Evolutionary conservation across 345 rosid genomes (phyloP), one percentile per base, ranked within the genome.

Genomic region (Salix purpurea): DNA sequence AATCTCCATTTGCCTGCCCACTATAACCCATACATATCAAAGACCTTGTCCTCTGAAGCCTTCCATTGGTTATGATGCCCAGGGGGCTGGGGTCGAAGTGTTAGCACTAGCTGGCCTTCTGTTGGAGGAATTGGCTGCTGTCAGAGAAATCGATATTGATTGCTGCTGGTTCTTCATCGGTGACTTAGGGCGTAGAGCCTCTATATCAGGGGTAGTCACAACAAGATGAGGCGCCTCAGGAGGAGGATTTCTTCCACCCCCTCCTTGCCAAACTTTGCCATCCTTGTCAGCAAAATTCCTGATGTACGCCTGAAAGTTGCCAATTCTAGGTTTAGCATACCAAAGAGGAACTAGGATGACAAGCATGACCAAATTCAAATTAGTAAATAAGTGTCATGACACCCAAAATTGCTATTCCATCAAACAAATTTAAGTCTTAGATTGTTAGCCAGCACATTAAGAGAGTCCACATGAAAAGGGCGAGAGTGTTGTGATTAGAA

Each of bases 241-340:
- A 24, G 94, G 99, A 1, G 98, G 98, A 76, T 96, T 93, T 79
- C 98, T 83, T 23, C 99, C 99, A 67, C 98, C 97, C 21, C 96
- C 99, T 71, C 98, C 98, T 91, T 91, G 99, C 98, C 98, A 96
- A 44, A 94, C 94, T 80, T 91, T 94, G 67, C 99, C 98, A 67
- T 96, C 99, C 84, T 90, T 91, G 86, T 96, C 98, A 10, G 90
- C 81, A 24, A 96, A 96, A 84, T 84, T 93, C 79, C 81, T 90
- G 48, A 73, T 69, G 79, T 88, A 96, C 19, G 94, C 84, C 99
- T 96, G 90, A 44, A 74, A 74, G 62, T 68, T 66, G 62, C 60
- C 83, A 69, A 76, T 26, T 60, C 5, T 69, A 4, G 39, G 62
- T n/a, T 26, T 10, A 52, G 23, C 19, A 64, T 24, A 64, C 16